phyloP scores from a whole-genome alignment of 2,329 filamentous ascomycete genomes.

The Dactylellina cionopaga region DNA sequence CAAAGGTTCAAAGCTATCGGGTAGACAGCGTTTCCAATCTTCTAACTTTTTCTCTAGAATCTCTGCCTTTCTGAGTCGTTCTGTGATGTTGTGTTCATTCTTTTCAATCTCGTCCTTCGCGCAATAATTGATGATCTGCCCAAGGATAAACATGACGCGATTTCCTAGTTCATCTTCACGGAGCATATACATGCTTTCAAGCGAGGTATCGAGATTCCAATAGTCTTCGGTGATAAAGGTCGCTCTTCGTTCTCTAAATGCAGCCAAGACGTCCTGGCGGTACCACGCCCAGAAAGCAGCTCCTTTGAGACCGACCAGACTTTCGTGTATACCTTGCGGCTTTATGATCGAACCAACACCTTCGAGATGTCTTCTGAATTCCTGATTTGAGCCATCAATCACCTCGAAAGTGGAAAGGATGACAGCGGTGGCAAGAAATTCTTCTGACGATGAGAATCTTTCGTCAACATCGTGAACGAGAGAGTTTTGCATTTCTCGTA shows the following conservation, averaged over 20 bases:
- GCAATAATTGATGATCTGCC: constrained; percentile 51
- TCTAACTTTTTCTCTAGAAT: constrained; percentile 43
- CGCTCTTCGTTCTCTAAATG: constrained; percentile 57
- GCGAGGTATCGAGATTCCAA: constrained; percentile 45
- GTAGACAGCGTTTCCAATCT: constrained; percentile 47
- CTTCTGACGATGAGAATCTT: constrained; percentile 51
- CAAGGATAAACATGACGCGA: constrained; percentile 48
- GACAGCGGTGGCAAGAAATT: constrained; percentile 57
- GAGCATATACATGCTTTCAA: constrained; percentile 47
- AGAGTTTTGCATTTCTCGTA: constrained; percentile 55
- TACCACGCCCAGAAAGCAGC: constrained; percentile 59
- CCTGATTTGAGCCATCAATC: constrained; percentile 58
- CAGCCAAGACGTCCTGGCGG: constrained; percentile 58
- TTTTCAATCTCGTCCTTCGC: constrained; percentile 51
- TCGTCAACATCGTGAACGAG: constrained; percentile 43
- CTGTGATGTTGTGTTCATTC: constrained; percentile 43
- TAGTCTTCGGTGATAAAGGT: constrained; percentile 54
- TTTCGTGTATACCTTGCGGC: constrained; percentile 58
- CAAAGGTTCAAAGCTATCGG: constrained; percentile 47
- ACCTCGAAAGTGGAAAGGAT: constrained; percentile 59
- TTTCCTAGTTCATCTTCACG: constrained; percentile 47
- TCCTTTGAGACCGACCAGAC: constrained; percentile 56
- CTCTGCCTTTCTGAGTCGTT: constrained; percentile 40
- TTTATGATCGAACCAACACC: constrained; percentile 58
- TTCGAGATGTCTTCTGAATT: constrained; percentile 58